These are phyloP conservation scores for Rhexocercosporidium sp. DNA, from an alignment of 2,329 filamentous ascomycete genomes.

Conservation along the genomic window DNA sequence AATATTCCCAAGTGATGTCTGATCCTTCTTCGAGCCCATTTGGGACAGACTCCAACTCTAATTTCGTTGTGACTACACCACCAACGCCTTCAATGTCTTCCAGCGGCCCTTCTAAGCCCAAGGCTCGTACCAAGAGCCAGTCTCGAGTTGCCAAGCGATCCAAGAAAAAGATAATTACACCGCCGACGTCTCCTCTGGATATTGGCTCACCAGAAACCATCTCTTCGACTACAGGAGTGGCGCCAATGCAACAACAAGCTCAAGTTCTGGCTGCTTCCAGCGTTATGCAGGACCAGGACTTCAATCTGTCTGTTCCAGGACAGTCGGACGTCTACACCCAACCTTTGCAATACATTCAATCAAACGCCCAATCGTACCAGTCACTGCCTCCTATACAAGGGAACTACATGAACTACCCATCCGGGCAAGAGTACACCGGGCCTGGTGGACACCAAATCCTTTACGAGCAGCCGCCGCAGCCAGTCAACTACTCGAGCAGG, in stretches of 20 bases:
- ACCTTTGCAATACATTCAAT: neutral
- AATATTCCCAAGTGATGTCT: neutral
- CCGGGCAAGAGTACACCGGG: neutral
- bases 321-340: neutral
- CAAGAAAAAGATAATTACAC: neutral
- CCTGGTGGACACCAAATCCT: slow-evolving; percentile 2
- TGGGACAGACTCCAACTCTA: neutral
- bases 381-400: neutral
- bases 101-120: neutral
- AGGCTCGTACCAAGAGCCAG: neutral
- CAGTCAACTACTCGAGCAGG: slow-evolving; percentile 12
- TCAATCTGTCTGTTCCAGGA: neutral
- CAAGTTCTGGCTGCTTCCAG: neutral
- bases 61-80: slow-evolving; percentile 1
- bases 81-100: neutral
- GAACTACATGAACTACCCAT: neutral
- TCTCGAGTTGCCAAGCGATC: slow-evolving; percentile 2
- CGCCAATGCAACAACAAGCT: neutral
- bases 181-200: neutral
- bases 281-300: neutral
- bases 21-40: neutral
- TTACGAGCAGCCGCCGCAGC: neutral
- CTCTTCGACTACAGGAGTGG: neutral
- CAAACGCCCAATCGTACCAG: neutral
- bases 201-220: neutral